Base-by-base conservation (phyloP, 306 rosid genomes). In the Dalbergia oliveri region DNA sequence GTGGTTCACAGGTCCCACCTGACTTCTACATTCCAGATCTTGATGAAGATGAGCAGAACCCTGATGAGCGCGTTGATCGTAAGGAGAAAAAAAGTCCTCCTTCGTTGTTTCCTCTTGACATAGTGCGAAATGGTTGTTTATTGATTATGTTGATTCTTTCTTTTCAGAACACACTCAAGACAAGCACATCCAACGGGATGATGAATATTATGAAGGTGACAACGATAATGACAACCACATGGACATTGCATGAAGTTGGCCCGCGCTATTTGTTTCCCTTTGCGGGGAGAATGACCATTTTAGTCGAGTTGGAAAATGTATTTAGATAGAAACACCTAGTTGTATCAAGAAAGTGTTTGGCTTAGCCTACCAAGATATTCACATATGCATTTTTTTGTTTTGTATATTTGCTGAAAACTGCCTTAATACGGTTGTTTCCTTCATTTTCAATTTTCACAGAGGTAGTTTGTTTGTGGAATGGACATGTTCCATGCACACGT, bases 31-130 rank as follows among this genome's bases (percentile, higher is more conserved):
- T 95, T 87, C 99, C 99, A 9, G 99, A 95, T 69, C 84, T 91
- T 8, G 92, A 95, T 62, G 99, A 95, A 87, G 98, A 95, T 79
- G 92, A 83, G 88, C 98, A 89, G 77, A 93, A 93, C 86, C 98
- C 99, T 18, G 99, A 95, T 85, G 97, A 91, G 85, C 99, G 99
- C 65, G 80, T 88, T 76, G 90, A 90, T 86, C 96, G 99, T 95
- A 88, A 93, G 99, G 66, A 57, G 73, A 62, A 66, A 70, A n/a
- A 35, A 1, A 47, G 1, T 11, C 21, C 3, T 41, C 13, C n/a
- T 68, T 54, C 44, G 62, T 39, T 26, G 15, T 69, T 64, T 39
- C 45, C 60, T 44, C 64, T 58, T 26, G 63, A 34, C 56, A 6
- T 51, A 6, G 37, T 35, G 57, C 13, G n/a, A 83, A 33, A 60